These are phyloP conservation scores for Purpureocillium lavendulum DNA, from an alignment of 2,329 filamentous ascomycete species.

Conservation along the genomic window DNA sequence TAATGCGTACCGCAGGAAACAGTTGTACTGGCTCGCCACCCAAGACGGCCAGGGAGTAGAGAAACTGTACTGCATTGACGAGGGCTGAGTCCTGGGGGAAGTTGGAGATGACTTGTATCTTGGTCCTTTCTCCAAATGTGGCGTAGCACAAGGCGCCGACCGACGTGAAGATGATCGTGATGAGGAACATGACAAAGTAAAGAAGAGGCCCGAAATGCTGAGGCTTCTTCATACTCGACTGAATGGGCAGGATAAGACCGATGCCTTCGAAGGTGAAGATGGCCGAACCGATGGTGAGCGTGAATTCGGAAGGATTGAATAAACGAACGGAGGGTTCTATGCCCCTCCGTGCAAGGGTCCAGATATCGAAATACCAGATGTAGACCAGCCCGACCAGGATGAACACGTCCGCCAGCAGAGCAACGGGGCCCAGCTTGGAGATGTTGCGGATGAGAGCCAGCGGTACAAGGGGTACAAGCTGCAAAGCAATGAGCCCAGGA, in stretches of 20 bases:
- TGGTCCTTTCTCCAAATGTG: slow-evolving; percentile 59
- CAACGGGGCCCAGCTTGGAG: slow-evolving; percentile 61
- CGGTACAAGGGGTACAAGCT: slow-evolving; percentile 57
- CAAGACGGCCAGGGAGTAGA: slow-evolving; percentile 67
- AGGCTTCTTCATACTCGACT: slow-evolving; percentile 65
- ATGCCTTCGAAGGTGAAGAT: slow-evolving; percentile 78
- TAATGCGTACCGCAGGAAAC: slow-evolving; percentile 64
- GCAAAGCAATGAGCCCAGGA: slow-evolving; percentile 52
- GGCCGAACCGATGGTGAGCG: slow-evolving; percentile 62
- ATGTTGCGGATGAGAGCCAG: slow-evolving; percentile 67
- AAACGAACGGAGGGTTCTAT: slow-evolving; percentile 53
- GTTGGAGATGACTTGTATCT: slow-evolving; percentile 69
- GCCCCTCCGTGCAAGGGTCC: slow-evolving; percentile 44
- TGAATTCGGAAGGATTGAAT: slow-evolving; percentile 63
- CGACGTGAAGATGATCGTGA: slow-evolving; percentile 64
- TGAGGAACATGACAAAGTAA: slow-evolving; percentile 62
- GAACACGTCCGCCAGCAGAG: slow-evolving; percentile 62
- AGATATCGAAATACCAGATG: slow-evolving; percentile 65
- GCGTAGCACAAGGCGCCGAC: slow-evolving; percentile 68
- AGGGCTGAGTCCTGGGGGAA: slow-evolving; percentile 61
- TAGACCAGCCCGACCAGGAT: slow-evolving; percentile 64
- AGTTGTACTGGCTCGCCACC: slow-evolving; percentile 67
- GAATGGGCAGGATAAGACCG: slow-evolving; percentile 67
- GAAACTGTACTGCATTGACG: slow-evolving; percentile 69
- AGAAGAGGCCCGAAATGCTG: slow-evolving; percentile 59